Conservation (phyloP, 441 rosid species). For the Jatropha podagrica region DNA sequence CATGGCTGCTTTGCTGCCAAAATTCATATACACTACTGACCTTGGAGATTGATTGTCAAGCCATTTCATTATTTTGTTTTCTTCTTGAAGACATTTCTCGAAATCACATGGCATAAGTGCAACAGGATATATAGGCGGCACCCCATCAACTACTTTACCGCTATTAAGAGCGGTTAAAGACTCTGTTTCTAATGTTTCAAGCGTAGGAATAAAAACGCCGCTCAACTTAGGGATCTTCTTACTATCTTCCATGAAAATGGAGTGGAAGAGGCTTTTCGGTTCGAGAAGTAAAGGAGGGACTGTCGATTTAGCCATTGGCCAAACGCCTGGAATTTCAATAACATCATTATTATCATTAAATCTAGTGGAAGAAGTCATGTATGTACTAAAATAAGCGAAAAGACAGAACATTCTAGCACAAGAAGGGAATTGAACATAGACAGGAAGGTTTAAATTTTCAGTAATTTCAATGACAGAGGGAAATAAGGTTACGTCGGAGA, state of each 20-base stretch:
- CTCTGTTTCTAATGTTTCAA: slow-evolving; percentile 31
- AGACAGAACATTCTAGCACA: slow-evolving; percentile 33
- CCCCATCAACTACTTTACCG: slow-evolving; percentile 8
- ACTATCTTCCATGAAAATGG: slow-evolving; percentile 10
- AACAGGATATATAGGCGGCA: slow-evolving; percentile 23
- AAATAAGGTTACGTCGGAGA: slow-evolving; percentile 29
- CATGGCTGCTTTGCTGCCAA: slow-evolving; percentile 34
- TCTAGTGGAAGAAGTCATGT: too few species aligned
- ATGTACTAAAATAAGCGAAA: not conserved
- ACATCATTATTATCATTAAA: not conserved
- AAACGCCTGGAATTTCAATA: slow-evolving; percentile 25
- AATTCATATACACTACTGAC: slow-evolving; percentile 28
- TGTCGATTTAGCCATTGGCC: slow-evolving; percentile 20
- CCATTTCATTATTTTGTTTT: not conserved
- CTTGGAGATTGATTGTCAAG: slow-evolving; percentile 18
- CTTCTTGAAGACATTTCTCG: not conserved
- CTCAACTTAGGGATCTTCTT: not conserved
- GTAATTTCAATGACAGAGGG: slow-evolving; percentile 30
- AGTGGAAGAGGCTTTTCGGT: slow-evolving; percentile 8
- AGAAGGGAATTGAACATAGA: slow-evolving; percentile 30
- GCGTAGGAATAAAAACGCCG: slow-evolving; percentile 35
- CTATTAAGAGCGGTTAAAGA: slow-evolving; percentile 11
- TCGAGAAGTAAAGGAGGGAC: slow-evolving; percentile 25
- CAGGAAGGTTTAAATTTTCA: slow-evolving; percentile 23
- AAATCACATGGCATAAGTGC: slow-evolving; percentile 23